A percentile compares a stretch with the other conserved stretches of the same genome.
These are phyloP conservation scores for Colletotrichum musae DNA, from an alignment of 2,329 filamentous ascomycete genomes.

Conservation along the genomic window DNA sequence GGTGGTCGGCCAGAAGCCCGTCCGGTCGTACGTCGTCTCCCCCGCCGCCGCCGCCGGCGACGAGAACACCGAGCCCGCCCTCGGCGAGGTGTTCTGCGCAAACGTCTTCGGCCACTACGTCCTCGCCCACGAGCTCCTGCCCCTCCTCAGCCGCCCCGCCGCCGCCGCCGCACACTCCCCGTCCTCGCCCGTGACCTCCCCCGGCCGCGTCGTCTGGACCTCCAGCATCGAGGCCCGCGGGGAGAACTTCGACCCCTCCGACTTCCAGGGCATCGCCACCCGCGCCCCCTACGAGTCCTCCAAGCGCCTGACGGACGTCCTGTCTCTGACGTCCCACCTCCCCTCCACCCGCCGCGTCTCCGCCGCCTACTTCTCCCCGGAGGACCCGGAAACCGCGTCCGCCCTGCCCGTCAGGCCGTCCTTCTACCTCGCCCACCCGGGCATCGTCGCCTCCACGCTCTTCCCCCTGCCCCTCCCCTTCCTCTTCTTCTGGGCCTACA, in stretches of 20 bases:
- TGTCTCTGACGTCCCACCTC: conserved; percentile 81
- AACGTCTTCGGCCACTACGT: conserved; percentile 98
- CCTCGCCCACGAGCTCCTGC: conserved; percentile 83
- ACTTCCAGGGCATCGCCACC: conserved; percentile 81
- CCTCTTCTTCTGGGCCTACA: conserved; percentile 79
- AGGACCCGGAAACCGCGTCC: conserved; percentile 44
- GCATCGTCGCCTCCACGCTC: conserved; percentile 86
- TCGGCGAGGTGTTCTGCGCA: conserved; percentile 89
- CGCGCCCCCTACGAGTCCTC: conserved; percentile 83
- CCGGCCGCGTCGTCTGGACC: conserved; percentile 87
- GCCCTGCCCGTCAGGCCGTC: conserved; percentile 61
- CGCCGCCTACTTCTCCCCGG: conserved; percentile 66
- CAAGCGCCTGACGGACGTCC: conserved; percentile 88
- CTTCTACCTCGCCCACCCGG: conserved; percentile 88
- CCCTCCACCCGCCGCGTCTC: conserved; percentile 73
- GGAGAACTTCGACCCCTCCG: conserved; percentile 71
- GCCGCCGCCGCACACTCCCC: conserved; percentile 46
- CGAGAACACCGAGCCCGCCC: conserved; percentile 62
- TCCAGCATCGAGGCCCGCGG: conserved; percentile 81
- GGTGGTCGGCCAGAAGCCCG: conserved; percentile 57
- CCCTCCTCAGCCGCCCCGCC: conserved; percentile 73
- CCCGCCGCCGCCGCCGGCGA: conserved; percentile 26
- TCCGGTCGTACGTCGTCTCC: conserved; percentile 41
- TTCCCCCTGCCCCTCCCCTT: conserved; percentile 79
- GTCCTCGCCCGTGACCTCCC: conserved; percentile 42